Evolutionary conservation across 2,329 filamentous ascomycete genomes (phyloP).

Genomic region (Massarina eburnea): DNA sequence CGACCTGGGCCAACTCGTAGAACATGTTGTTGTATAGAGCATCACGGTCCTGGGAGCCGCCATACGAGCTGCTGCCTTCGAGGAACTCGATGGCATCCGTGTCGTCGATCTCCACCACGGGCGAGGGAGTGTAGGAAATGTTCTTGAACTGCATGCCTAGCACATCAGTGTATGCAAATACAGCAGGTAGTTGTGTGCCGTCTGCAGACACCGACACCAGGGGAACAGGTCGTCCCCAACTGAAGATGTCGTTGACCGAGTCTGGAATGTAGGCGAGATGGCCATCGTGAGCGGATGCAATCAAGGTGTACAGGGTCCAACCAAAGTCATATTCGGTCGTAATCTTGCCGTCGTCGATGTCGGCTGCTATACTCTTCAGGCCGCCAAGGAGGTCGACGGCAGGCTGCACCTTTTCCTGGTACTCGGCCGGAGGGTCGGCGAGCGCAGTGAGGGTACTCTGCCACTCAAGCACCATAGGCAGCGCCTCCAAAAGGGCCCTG

Average conservation of each 20-base stretch:
- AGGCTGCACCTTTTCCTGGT: conserved; percentile 48
- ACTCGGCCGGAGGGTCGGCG: conserved; percentile 49
- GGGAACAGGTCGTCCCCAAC: conserved; percentile 50
- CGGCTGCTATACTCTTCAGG: conserved; percentile 43
- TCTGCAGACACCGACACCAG: conserved; percentile 64
- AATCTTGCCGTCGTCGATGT: conserved; percentile 41
- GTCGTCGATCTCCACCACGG: conserved; percentile 60
- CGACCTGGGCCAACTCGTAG: conserved; percentile 49
- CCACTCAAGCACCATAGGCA: conserved; percentile 50
- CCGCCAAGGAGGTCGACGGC: conserved; percentile 47
- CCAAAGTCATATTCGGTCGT: conserved; percentile 49
- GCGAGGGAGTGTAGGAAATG: conserved; percentile 50
- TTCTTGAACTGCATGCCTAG: conserved; percentile 48
- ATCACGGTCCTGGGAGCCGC: conserved; percentile 58
- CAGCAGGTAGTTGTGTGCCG: conserved; percentile 59
- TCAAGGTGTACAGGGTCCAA: conserved; percentile 55
- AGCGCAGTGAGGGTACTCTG: conserved; percentile 49
- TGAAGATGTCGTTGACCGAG: conserved; percentile 54
- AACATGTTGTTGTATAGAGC: conserved; percentile 58
- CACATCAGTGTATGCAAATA: conserved; percentile 57
- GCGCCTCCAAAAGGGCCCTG: conserved; percentile 41
- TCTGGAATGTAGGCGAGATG: conserved; percentile 62
- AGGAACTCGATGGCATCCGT: conserved; percentile 53
- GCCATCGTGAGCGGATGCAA: conserved; percentile 63
- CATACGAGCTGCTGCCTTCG: conserved; percentile 49